A percentile compares a stretch with the other conserved stretches of the same genome.
Conservation (phyloP, 106 monocot species). For the Dendrobium chrysotoxum region DNA sequence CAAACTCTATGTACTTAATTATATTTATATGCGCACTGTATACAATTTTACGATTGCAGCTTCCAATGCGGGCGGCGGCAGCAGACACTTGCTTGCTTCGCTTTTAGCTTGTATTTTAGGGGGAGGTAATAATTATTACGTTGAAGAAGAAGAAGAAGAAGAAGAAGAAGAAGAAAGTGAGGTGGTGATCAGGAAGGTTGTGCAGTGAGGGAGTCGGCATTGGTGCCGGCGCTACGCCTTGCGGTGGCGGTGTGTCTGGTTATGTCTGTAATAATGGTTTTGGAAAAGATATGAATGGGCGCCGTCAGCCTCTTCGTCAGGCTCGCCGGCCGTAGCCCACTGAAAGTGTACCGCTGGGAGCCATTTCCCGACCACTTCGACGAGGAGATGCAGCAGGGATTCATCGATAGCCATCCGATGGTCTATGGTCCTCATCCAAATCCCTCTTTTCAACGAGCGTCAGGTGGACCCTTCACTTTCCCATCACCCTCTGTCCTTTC, state of each 20-base stretch:
- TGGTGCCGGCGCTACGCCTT: conserved; percentile 7
- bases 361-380: conserved; percentile 3
- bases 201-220: conserved; percentile 4
- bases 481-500: too few species aligned
- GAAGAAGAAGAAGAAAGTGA: too few species aligned
- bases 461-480: conserved; percentile 8
- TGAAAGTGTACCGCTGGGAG: conserved; percentile 22
- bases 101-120: too few species aligned
- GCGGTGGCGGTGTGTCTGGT: conserved; percentile 14
- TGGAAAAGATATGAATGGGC: conserved; percentile 25
- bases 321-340: conserved; percentile 16
- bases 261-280: conserved; percentile 28
- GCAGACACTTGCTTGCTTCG: too few species aligned
- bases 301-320: conserved; percentile 20
- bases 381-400: conserved; percentile 17
- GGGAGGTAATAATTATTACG: too few species aligned
- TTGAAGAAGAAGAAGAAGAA: too few species aligned
- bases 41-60: too few species aligned
- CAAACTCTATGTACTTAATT: too few species aligned
- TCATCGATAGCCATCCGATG: conserved; percentile 19
- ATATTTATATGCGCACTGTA: too few species aligned
- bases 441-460: conserved; percentile 29
- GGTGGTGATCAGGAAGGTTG: too few species aligned
- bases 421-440: conserved; percentile 37
- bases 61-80: too few species aligned